Evolutionary conservation across 495 filamentous ascomycete species (phyloP).

Genomic region (Penicillium argentinense): DNA sequence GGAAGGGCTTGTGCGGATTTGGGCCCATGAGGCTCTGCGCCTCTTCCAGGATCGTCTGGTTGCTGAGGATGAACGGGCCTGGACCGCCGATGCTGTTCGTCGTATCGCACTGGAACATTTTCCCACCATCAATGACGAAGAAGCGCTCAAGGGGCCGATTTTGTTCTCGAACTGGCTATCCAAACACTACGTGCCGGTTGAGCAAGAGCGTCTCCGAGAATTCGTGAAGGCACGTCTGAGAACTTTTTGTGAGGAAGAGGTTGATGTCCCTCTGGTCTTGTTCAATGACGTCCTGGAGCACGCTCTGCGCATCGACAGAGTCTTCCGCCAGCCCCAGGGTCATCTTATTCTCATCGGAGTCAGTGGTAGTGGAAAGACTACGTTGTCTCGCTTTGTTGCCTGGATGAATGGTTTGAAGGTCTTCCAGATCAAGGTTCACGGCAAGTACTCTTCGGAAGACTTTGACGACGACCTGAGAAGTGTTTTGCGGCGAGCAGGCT

Average conservation of each 20-base stretch:
- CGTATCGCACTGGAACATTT: conserved; percentile 88
- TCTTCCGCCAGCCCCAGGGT: conserved; percentile 97
- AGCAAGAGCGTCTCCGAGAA: conserved; percentile 87
- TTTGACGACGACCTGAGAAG: conserved; percentile 97
- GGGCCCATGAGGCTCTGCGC: conserved; percentile 94
- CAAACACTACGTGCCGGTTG: conserved; percentile 96
- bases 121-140: conserved; percentile 83
- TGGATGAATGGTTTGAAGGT: conserved; percentile 99
- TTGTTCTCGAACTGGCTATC: conserved; percentile 99
- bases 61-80: conserved; percentile 88
- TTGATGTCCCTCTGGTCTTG: conserved; percentile 93
- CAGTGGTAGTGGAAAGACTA: conserved; percentile 97
- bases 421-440: conserved; percentile 99
- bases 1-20: conserved; percentile 93
- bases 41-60: conserved; percentile 97
- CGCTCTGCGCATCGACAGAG: conserved; percentile 94
- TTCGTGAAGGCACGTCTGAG: conserved; percentile 96
- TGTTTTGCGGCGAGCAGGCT: conserved; percentile 89
- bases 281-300: conserved; percentile 99
- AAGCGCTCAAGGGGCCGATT: conserved; percentile 90
- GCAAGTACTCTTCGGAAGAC: conserved; percentile 96
- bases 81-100: conserved; percentile 84
- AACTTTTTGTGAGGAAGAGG: conserved; percentile 99
- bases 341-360: conserved; percentile 98
- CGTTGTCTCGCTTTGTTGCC: conserved; percentile 93